Conservation (phyloP, 257 asterid genomes). For the Forsythia viridissima region DNA sequence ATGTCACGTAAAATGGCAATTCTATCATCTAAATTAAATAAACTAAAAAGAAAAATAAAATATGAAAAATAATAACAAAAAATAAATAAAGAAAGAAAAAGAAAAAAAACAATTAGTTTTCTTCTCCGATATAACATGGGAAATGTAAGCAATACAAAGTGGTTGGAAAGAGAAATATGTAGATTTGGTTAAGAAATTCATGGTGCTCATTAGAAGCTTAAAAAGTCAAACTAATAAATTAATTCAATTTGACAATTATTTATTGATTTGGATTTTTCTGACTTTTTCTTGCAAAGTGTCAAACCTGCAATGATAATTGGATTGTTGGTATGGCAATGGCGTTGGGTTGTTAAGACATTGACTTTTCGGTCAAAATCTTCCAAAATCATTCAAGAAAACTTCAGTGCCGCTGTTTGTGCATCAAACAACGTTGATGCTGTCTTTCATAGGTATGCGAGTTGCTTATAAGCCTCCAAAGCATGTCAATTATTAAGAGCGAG, state of each 20-base stretch:
- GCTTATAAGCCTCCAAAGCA: too few species aligned
- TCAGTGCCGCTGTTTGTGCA: neutral
- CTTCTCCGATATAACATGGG: neutral
- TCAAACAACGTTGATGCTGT: neutral
- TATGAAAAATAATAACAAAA: too few species aligned
- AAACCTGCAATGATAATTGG: neutral
- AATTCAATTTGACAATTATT: neutral
- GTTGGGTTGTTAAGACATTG: neutral
- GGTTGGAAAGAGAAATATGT: slow-evolving; percentile 25
- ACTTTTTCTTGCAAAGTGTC: neutral
- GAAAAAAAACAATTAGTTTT: too few species aligned
- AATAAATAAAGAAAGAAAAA: too few species aligned
- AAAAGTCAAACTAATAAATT: neutral
- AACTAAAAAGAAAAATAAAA: too few species aligned
- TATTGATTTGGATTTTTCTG: neutral
- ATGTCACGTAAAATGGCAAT: too few species aligned
- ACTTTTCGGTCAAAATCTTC: neutral
- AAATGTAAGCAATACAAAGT: slow-evolving; percentile 22
- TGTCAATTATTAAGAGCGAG: too few species aligned
- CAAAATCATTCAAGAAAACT: neutral
- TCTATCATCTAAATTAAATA: too few species aligned
- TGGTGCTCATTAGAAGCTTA: neutral
- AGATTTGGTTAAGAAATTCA: neutral
- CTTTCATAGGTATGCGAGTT: too few species aligned
- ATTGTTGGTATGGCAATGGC: neutral